Percentiles rank a stretch among this genome's conserved stretches.
Evolutionary conservation across 1,284 basidiomycete species (phyloP).

Genomic region (Austroboletus rostrupii): DNA sequence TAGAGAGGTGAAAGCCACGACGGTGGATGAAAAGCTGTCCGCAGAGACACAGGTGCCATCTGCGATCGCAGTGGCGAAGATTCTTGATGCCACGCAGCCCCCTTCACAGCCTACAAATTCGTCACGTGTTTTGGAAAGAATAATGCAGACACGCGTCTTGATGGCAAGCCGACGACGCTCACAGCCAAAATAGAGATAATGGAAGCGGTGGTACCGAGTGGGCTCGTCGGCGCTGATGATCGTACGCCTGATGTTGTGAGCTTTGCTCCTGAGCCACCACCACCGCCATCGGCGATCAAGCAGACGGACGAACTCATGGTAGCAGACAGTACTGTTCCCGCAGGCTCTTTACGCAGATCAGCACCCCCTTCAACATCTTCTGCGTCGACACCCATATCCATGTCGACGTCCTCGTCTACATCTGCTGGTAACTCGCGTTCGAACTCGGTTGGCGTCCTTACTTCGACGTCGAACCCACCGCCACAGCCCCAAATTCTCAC

Average conservation of each 20-base stretch:
- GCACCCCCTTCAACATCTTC: conserved; percentile 1
- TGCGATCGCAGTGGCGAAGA: neutral
- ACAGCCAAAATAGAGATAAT: conserved; percentile 33
- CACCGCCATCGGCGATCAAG: conserved; percentile 30
- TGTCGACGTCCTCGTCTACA: conserved; percentile 24
- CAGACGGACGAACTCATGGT: conserved; percentile 14
- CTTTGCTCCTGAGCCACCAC: conserved; percentile 32
- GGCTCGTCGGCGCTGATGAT: conserved; percentile 18
- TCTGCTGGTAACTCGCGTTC: conserved; percentile 27
- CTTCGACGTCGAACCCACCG: conserved; percentile 3
- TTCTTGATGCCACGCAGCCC: neutral
- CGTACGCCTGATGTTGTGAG: conserved; percentile 23
- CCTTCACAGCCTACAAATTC: neutral
- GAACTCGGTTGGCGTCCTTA: conserved; percentile 21
- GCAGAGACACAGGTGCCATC: neutral
- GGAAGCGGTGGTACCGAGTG: conserved; percentile 24
- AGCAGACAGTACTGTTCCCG: conserved; percentile 3
- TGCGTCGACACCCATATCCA: conserved; percentile 13
- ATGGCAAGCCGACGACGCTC: conserved; percentile 16
- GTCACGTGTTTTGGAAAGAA: conserved; percentile 4
- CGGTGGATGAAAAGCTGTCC: neutral
- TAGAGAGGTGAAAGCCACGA: neutral
- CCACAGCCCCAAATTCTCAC: neutral
- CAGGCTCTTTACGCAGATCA: neutral
- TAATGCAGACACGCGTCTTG: conserved; percentile 5